Evolutionary conservation across 257 asterid species (phyloP), one percentile per base, ranked within the genome.

Genomic region (Ballota nigra): DNA sequence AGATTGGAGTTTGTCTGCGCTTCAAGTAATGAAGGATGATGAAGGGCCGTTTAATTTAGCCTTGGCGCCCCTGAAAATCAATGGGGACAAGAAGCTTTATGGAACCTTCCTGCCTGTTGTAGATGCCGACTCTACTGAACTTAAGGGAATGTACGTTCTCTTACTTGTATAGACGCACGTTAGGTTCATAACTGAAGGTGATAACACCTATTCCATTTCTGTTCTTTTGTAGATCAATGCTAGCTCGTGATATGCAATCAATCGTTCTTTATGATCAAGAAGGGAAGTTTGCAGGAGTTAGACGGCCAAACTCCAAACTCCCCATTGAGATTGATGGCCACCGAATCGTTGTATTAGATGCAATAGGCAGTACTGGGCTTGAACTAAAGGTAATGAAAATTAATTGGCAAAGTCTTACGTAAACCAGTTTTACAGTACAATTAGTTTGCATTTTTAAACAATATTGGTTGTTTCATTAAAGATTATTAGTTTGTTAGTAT

Each of bases 1-100:
- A 1, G 86, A 78, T 77, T 83, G 86, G 98, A 92, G 97, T 80
- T 63, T 91, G 76, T 92, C 99, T 0, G 93, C 98, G 1, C 66
- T 86, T 34, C 96, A 91, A 82, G 23, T 89, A 45, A 76, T 82
- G 85, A 92, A 87, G 78, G 89, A 89, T 64, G 96, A 63, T 22
- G 94, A 87, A 85, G 99, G 98, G 1, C 97, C 98, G 4, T 95
- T 86, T 65, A 92, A 92, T 83, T 86, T 95, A 88, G 99, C 99
- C 22, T 56, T 95, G 95, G 99, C 97, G 9, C 97, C 95, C 40
- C 83, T 91, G 18, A 72, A 89, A 81, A 78, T 83, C 81, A 89
- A 83, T 24, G 95, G 96, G 40, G 97, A 94, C 83, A 94, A 91
- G 85, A 94, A 77, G 90, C 95, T 94, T 29, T 91, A 80, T n/a